phyloP scores from a whole-genome alignment of 1,284 basidiomycete genomes.

The Fomes fomentarius region DNA sequence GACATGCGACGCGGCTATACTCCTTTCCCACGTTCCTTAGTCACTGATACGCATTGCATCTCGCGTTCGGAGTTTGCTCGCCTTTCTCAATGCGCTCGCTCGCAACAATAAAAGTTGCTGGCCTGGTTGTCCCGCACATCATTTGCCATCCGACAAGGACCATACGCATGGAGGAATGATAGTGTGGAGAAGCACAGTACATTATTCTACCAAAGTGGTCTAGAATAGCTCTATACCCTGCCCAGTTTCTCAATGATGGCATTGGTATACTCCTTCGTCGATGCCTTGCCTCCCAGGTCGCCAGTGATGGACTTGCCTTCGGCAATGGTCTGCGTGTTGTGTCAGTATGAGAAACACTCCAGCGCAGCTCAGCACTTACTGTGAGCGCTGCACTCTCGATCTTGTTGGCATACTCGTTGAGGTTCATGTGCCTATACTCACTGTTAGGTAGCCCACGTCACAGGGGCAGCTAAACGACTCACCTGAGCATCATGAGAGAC shows the following conservation, averaged over 20 bases:
- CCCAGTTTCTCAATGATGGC: conserved; percentile 82
- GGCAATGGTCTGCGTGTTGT: conserved; percentile 77
- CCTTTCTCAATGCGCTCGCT: conserved; percentile 6
- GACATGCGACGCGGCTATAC: conserved; percentile 25
- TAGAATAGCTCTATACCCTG: conserved; percentile 40
- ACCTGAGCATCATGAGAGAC: conserved; percentile 97
- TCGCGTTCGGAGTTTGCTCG: conserved; percentile 12
- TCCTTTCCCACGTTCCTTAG: conserved; percentile 31
- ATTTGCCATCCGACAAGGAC: conserved; percentile 10
- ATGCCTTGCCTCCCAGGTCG: conserved; percentile 90
- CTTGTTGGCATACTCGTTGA: conserved; percentile 83
- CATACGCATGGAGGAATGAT: conserved; percentile 10
- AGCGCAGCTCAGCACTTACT: conserved; percentile 45
- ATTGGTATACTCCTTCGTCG: conserved; percentile 86
- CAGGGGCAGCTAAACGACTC: conserved; percentile 31
- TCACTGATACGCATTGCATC: conserved; percentile 21
- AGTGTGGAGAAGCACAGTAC: conserved; percentile 21
- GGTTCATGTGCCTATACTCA: conserved; percentile 85
- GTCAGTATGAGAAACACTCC: conserved; percentile 21
- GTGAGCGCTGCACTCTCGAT: conserved; percentile 92
- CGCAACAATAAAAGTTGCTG: conserved; percentile 12
- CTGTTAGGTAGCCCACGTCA: conserved; percentile 24
- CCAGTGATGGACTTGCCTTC: conserved; percentile 93
- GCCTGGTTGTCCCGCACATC: background rate
- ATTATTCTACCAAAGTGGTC: conserved; percentile 28